phyloP scores from a whole-genome alignment of 495 filamentous ascomycete genomes.

The Penicillium odoratum region DNA sequence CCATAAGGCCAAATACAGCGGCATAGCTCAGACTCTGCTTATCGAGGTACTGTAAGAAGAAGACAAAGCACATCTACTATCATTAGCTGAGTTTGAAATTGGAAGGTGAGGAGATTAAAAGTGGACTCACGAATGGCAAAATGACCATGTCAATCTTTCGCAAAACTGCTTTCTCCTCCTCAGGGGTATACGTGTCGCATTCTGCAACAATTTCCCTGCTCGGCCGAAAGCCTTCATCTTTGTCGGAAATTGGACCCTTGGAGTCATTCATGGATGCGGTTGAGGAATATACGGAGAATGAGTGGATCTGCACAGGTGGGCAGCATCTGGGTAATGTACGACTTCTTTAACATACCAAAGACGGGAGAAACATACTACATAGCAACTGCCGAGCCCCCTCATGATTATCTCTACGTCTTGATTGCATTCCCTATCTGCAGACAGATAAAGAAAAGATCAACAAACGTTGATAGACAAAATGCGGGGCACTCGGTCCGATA shows the following conservation, averaged over 20 bases:
- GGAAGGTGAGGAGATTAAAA: no score
- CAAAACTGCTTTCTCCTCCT: constrained; percentile 46
- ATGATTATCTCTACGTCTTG: background rate
- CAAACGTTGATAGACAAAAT: constrained; percentile 7
- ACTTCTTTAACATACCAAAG: background rate
- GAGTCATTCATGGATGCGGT: constrained; percentile 11
- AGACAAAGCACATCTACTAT: constrained; percentile 31
- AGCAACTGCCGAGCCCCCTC: background rate
- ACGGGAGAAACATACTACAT: background rate
- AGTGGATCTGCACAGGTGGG: background rate
- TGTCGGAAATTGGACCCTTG: constrained; percentile 6
- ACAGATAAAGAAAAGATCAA: constrained; percentile 14
- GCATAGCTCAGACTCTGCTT: constrained; percentile 59
- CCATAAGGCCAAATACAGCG: constrained; percentile 55
- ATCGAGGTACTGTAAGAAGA: constrained; percentile 46
- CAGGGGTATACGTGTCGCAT: constrained; percentile 26
- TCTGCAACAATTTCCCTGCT: constrained; percentile 24
- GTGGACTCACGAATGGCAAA: constrained; percentile 37
- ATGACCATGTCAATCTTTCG: constrained; percentile 49
- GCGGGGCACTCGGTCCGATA: constrained; percentile 17
- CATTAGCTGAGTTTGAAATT: background rate
- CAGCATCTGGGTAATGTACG: background rate
- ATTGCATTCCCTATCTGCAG: constrained; percentile 11
- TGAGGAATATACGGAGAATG: background rate
- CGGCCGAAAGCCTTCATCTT: constrained; percentile 2